Evolutionary conservation across 2,329 filamentous ascomycete species (phyloP).

Genomic region (Xylariales sp.): DNA sequence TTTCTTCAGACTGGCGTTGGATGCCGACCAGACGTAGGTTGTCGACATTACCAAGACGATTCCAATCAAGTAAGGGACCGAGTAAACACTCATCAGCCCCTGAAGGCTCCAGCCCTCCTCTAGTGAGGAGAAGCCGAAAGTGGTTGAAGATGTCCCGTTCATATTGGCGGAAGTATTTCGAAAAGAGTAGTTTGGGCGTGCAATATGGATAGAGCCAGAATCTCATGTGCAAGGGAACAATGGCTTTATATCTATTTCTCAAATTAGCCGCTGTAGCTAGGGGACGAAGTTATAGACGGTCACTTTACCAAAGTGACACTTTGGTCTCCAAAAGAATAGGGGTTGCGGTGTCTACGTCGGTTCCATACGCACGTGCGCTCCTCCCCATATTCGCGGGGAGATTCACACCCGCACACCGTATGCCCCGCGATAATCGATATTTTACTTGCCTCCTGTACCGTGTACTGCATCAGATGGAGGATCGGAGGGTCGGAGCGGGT

Average conservation of each 20-base stretch:
- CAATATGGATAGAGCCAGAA: background rate
- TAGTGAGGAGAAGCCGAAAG: conserved; percentile 17
- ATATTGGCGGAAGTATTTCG: conserved; percentile 10
- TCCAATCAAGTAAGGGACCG: conserved; percentile 25
- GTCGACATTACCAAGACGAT: conserved; percentile 24
- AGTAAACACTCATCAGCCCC: conserved; percentile 18
- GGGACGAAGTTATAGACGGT: too few species aligned
- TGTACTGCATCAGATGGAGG: background rate
- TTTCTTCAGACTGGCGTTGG: conserved; percentile 29
- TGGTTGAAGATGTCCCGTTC: conserved; percentile 27
- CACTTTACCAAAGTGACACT: background rate
- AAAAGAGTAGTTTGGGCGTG: background rate
- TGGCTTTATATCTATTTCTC: conserved; percentile 2
- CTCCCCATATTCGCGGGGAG: background rate
- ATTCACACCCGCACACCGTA: too few species aligned
- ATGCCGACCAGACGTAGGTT: conserved; percentile 26
- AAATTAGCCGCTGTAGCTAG: background rate
- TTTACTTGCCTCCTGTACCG: background rate
- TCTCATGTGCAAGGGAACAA: background rate
- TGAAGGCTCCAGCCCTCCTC: conserved; percentile 25
- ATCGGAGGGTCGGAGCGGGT: conserved; percentile 27
- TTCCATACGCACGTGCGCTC: background rate
- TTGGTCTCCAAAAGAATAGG: background rate
- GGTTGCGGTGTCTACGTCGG: background rate
- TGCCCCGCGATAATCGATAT: background rate